phyloP scores from a whole-genome alignment of 345 rosid genomes.

The Euphorbia lathyris region DNA sequence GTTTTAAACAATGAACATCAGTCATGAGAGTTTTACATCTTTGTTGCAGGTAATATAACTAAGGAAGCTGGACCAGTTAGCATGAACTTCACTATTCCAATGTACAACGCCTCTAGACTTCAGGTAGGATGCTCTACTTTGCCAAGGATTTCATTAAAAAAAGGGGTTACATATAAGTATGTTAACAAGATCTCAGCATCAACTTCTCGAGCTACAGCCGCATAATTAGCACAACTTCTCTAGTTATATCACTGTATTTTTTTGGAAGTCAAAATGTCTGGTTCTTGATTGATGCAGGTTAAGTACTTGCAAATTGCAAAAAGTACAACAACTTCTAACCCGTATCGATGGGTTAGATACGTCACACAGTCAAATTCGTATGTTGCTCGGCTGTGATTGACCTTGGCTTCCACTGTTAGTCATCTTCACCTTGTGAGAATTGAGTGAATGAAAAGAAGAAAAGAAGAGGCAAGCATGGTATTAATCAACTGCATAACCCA shows the following conservation, averaged over 20 bases:
- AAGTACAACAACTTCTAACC: constrained; percentile 65
- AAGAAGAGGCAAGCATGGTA: background rate
- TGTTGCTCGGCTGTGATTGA: constrained; percentile 61
- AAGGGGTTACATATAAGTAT: background rate
- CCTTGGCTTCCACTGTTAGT: too few species aligned
- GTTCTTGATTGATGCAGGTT: constrained; percentile 50
- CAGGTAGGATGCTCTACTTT: constrained; percentile 47
- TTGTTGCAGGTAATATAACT: constrained; percentile 68
- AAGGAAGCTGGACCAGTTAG: constrained; percentile 97
- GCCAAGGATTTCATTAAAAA: background rate
- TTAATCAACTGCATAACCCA: too few species aligned
- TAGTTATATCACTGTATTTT: background rate
- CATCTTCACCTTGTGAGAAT: background rate
- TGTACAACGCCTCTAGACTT: constrained; percentile 86
- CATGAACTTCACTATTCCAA: constrained; percentile 93
- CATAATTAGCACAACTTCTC: background rate
- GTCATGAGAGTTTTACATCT: too few species aligned
- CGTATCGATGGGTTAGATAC: constrained; percentile 96
- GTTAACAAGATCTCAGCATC: background rate
- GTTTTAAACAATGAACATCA: too few species aligned
- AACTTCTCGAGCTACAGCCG: background rate
- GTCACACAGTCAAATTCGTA: constrained; percentile 97
- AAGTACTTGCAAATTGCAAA: constrained; percentile 96
- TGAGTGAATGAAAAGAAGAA: background rate
- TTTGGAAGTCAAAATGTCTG: background rate